These are phyloP conservation scores for Macrophomina tecta DNA, from an alignment of 2,329 filamentous ascomycete genomes.

Conservation along the genomic window DNA sequence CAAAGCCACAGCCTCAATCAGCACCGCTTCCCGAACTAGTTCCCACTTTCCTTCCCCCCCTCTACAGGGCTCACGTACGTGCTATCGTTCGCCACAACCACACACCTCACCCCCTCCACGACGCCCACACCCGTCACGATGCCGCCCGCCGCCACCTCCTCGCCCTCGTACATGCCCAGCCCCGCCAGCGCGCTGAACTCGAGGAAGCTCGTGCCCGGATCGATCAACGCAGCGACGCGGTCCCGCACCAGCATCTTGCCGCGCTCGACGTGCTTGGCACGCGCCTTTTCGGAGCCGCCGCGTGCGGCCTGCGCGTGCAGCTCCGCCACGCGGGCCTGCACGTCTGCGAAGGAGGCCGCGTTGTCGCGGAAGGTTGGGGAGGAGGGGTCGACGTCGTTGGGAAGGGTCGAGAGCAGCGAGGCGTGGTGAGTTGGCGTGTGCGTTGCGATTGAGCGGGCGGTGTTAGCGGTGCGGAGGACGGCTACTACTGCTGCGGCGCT, in stretches of 20 bases:
- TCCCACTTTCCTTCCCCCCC: background rate
- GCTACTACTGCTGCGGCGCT: background rate
- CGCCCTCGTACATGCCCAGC: slow-evolving; percentile 82
- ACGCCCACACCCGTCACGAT: slow-evolving; percentile 93
- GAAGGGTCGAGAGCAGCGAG: slow-evolving; percentile 79
- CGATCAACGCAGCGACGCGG: slow-evolving; percentile 79
- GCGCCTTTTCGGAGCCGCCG: slow-evolving; percentile 81
- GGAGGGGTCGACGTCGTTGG: slow-evolving; percentile 75
- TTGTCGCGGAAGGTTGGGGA: slow-evolving; percentile 85
- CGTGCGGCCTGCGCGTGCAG: slow-evolving; percentile 74
- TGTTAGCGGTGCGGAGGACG: background rate
- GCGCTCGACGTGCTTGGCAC: slow-evolving; percentile 83
- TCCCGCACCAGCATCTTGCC: slow-evolving; percentile 96
- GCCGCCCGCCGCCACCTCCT: slow-evolving; percentile 85
- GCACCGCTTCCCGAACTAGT: background rate
- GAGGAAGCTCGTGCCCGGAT: slow-evolving; percentile 87
- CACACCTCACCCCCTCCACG: slow-evolving; percentile 87
- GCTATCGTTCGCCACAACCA: slow-evolving; percentile 94
- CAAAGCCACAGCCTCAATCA: background rate
- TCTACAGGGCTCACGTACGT: slow-evolving; percentile 57
- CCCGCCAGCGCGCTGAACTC: slow-evolving; percentile 94
- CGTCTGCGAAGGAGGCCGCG: slow-evolving; percentile 74
- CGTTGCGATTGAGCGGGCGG: slow-evolving; percentile 64
- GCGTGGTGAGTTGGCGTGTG: slow-evolving; percentile 85
- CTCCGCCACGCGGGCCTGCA: slow-evolving; percentile 70